phyloP scores from a whole-genome alignment of 768 basidiomycete species.

The Suillus brevipes region DNA sequence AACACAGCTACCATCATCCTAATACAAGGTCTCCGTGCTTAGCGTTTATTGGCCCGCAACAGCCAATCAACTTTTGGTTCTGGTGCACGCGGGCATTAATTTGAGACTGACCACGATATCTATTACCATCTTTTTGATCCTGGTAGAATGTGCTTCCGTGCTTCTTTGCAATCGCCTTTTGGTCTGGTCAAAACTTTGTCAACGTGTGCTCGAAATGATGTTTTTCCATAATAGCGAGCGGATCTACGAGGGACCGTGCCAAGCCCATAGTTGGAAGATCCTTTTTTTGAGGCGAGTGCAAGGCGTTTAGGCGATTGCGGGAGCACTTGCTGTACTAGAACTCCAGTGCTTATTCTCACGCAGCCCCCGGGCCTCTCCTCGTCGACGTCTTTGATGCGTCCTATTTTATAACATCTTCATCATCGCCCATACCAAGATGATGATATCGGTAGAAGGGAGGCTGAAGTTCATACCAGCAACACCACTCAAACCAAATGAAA shows the following conservation, averaged over 20 bases:
- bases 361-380: conserved; percentile 62
- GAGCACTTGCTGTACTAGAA: conserved; percentile 70
- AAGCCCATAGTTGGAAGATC: conserved; percentile 24
- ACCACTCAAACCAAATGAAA: conserved; percentile 63
- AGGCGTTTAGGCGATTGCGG: conserved; percentile 55
- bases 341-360: conserved; percentile 79
- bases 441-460: background rate
- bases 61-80: background rate
- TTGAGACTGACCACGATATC: conserved; percentile 58
- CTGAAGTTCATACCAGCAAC: conserved; percentile 43
- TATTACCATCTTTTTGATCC: conserved; percentile 72
- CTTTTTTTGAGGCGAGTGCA: conserved; percentile 20
- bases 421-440: background rate
- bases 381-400: conserved; percentile 64
- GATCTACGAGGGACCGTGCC: conserved; percentile 19
- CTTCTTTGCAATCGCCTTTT: background rate
- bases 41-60: background rate
- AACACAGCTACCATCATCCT: background rate
- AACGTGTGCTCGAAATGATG: background rate
- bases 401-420: conserved; percentile 60
- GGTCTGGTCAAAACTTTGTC: background rate
- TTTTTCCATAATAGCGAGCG: conserved; percentile 12
- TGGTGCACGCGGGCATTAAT: conserved; percentile 26
- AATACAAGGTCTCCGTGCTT: background rate
- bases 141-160: conserved; percentile 38